Percentiles rank a stretch among this genome's conserved stretches.
Evolutionary conservation across 2,329 filamentous ascomycete genomes (phyloP).

Genomic region (Diaporthe helianthi): DNA sequence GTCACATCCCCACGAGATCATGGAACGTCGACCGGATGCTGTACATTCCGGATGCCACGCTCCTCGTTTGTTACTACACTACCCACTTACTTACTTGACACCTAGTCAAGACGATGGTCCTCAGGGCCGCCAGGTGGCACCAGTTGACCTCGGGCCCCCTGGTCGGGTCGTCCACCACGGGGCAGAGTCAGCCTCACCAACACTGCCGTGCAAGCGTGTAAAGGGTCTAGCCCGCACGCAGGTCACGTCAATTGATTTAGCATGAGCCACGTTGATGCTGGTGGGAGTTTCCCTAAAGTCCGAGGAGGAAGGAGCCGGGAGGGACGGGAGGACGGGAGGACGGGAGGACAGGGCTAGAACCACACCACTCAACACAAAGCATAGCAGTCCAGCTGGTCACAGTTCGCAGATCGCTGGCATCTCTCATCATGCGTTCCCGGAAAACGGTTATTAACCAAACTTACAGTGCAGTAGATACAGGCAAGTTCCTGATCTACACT

Average conservation of each 20-base stretch:
- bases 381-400: slow-evolving; percentile 9
- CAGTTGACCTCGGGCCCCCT: background rate
- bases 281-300: slow-evolving; percentile 1
- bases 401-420: slow-evolving; percentile 23
- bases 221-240: background rate
- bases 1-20: slow-evolving; percentile 13
- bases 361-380: background rate
- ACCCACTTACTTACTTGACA: background rate
- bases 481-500: background rate
- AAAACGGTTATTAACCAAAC: slow-evolving; percentile 2
- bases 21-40: background rate
- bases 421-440: slow-evolving; percentile 16
- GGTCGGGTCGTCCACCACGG: slow-evolving; percentile 1
- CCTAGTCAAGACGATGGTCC: no score
- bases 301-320: background rate
- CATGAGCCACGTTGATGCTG: background rate
- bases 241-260: slow-evolving; percentile 2
- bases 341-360: no score
- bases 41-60: slow-evolving; percentile 5
- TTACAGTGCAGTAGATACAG: no score
- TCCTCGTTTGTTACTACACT: background rate
- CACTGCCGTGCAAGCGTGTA: slow-evolving; percentile 2
- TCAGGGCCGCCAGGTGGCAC: background rate
- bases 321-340: no score
- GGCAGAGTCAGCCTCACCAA: background rate